Evolutionary conservation across 148 eudicot genomes (phyloP), one percentile per base, ranked within the genome.

Genomic region (Camellia japonica): DNA sequence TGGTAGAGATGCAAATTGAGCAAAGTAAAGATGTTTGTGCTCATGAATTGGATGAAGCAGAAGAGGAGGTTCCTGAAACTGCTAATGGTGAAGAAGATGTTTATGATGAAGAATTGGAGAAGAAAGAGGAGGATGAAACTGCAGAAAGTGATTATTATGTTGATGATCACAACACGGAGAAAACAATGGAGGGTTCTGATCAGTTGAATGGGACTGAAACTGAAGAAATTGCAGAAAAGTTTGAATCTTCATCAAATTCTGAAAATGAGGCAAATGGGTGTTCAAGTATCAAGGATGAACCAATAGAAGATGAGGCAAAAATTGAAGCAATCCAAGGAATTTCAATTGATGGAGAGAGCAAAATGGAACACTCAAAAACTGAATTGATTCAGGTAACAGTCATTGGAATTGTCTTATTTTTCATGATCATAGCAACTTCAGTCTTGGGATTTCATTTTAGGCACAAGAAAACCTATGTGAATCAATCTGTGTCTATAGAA

Each of bases 381-480:
- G 71, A 20, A 10, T 7, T 30, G 23, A n/a, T 49, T 47, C 11
- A 42, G 65, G 43, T 30, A 64, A 68, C 74, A 4, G 43, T 68
- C 14, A 9, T 74, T 23, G 80, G 64, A 49, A 13, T 78, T 69
- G n/a, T 59, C 18, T 54, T 52, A 55, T 38, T 23, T 38, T 41
- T 41, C 70, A 38, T 67, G 46, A 30, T 13, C 11, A 12, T 75
- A 10, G 43, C 77, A 71, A 62, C 59, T 30, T 65, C 77, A 23
- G 76, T 79, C 15, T n/a, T 84, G 49, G 63, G 47, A 70, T 84
- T 73, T 55, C 81, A 46, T 66, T 62, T 80, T 15, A 86, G 74
- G 81, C 65, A 78, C 54, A 75, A 19, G 67, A 84, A 71, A 64
- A 12, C 74, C 12, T 30, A 30, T 30, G 38, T 30, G 38, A 68